Conservation (phyloP, 2,329 filamentous ascomycete genomes). For the Gliomastix tumulicola region DNA sequence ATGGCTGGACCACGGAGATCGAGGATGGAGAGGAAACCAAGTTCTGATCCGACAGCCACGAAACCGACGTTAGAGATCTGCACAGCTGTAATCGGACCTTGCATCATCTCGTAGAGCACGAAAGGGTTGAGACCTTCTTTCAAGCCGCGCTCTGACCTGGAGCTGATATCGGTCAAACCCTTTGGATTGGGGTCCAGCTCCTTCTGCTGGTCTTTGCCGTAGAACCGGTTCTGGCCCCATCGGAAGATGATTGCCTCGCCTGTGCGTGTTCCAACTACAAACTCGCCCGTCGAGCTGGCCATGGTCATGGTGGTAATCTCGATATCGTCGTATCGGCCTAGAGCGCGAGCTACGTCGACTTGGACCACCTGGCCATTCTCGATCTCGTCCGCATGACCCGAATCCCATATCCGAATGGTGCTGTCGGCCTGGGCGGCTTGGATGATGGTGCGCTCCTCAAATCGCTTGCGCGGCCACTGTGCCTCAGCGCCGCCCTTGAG, state of each 20-base stretch:
- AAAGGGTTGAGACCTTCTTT: constrained; percentile 78
- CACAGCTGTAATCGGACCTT: constrained; percentile 72
- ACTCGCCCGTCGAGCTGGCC: constrained; percentile 72
- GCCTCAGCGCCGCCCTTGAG: constrained; percentile 73
- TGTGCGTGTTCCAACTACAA: constrained; percentile 71
- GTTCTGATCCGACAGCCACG: constrained; percentile 77
- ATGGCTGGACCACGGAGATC: constrained; percentile 83
- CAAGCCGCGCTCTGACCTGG: constrained; percentile 63
- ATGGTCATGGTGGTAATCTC: constrained; percentile 76
- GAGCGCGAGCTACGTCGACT: constrained; percentile 75
- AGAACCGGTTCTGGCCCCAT: constrained; percentile 75
- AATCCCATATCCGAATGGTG: constrained; percentile 87
- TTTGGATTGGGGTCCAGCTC: constrained; percentile 55
- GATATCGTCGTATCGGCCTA: constrained; percentile 72
- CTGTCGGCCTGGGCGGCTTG: constrained; percentile 87
- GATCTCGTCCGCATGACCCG: constrained; percentile 85
- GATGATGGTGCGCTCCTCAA: constrained; percentile 77
- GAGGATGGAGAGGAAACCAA: constrained; percentile 72
- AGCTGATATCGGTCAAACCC: constrained; percentile 67
- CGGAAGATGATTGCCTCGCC: constrained; percentile 86
- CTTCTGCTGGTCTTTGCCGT: constrained; percentile 50
- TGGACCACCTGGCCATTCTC: constrained; percentile 80
- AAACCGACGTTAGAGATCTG: constrained; percentile 92
- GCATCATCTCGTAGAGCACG: constrained; percentile 74
- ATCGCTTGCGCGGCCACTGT: constrained; percentile 62